Evolutionary conservation across 345 rosid species (phyloP), one percentile per base, ranked within the genome.

Genomic region (Streptanthus diversifolius): DNA sequence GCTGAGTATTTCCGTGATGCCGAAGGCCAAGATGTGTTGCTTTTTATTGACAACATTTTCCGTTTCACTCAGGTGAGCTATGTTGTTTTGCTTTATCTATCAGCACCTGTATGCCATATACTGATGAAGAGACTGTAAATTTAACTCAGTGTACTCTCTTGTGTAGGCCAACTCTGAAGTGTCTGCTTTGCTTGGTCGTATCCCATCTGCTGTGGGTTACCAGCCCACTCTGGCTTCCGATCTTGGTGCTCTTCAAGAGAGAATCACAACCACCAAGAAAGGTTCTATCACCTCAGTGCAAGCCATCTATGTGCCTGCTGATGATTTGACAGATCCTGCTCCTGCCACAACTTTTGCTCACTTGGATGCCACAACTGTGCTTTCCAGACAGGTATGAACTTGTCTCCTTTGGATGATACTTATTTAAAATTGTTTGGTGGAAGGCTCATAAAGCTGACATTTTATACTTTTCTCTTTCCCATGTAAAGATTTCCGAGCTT

Each of bases 281-380:
- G 97, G 97, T 59, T 93, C 98, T 53, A 93, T 93, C 56, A 91
- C 99, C 37, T 95, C 99, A 25, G 96, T 95, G 32, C 99, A 95
- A 83, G 99, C 98, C 69, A 92, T 95, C 55, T 95, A 92, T 63
- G 99, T 95, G 57, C 99, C 99, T 81, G 99, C 98, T 82, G 97
- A 93, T 80, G 99, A 91, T 79, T 83, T 95, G 90, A 95, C 99
- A 56, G 99, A 95, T 91, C 99, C 99, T 2, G 99, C 98, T 80
- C 98, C 95, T 29, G 99, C 96, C 4, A 95, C 99, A 59, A 91
- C 98, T n/a, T 95, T 95, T 55, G 97, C 97, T 78, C 99, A 95
- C 84, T 90, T 95, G 90, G 99, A 95, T 70, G 99, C 97, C 69
- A 91, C 99, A 17, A 95, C 99, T 54, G 99, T 95, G 88, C 66